Evolutionary conservation across 768 basidiomycete species (phyloP).

Genomic region (Tricholomella constricta): DNA sequence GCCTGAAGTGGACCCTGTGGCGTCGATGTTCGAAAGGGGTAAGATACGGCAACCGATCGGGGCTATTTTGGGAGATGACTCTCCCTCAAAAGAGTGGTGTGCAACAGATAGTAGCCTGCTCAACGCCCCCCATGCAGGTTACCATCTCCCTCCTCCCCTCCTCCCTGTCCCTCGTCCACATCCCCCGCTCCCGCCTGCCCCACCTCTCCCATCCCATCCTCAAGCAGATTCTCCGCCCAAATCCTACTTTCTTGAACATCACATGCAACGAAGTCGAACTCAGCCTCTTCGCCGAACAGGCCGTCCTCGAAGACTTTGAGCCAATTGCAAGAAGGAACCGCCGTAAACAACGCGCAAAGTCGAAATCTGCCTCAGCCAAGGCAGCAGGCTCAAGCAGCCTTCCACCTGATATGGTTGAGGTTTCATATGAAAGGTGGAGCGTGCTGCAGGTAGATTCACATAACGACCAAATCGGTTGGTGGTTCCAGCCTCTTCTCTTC

Average conservation of each 20-base stretch:
- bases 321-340: conserved; percentile 60
- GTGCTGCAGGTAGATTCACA: conserved; percentile 84
- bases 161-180: conserved; percentile 71
- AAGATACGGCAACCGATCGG: conserved; percentile 12
- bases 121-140: conserved; percentile 35
- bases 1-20: too few relatives aligned
- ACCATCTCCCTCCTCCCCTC: conserved; percentile 75
- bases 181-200: conserved; percentile 68
- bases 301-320: conserved; percentile 59
- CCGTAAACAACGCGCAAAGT: conserved; percentile 42
- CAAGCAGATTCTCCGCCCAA: conserved; percentile 67
- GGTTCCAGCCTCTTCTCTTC: conserved; percentile 8
- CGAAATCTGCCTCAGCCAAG: conserved; percentile 37
- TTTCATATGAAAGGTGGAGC: conserved; percentile 75
- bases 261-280: conserved; percentile 83
- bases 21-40: conserved; percentile 12
- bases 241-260: conserved; percentile 69
- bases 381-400: conserved; percentile 19
- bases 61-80: neutral
- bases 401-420: conserved; percentile 58
- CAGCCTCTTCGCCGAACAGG: conserved; percentile 67
- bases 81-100: neutral
- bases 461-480: conserved; percentile 64
- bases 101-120: neutral
- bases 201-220: conserved; percentile 63